Evolutionary conservation across 768 basidiomycete species (phyloP), one percentile per base, ranked within the genome.

Genomic region (Boletus bicolor): DNA sequence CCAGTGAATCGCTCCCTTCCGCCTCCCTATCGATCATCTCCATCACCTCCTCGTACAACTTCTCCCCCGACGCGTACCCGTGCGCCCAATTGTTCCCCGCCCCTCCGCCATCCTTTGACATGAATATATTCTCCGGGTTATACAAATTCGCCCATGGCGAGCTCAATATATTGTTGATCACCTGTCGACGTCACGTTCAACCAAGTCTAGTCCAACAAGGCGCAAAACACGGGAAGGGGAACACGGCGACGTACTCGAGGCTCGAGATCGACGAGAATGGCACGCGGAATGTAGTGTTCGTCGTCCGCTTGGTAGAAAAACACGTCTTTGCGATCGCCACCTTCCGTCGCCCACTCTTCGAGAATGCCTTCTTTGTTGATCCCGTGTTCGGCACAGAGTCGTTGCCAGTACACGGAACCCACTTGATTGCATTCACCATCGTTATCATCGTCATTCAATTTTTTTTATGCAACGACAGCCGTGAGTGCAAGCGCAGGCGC

Each of bases 281-380:
- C 93, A 50, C 97, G 83, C 2, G 97, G 97, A 56, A 99, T 95
- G 72, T 98, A 99, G 66, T 97, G 95, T 71, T 98, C 97, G 67
- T 99, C 97, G 70, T 99, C 97, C n/a, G 97, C 97, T 72, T 98
- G 96, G 71, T 99, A 98, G 77, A 99, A 99, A 76, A 99, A 99
- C 28, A 97, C 96, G 74, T 99, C 97, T 69, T 98, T 99, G 64
- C 97, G 81, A 74, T 99, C 97, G 9, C 92, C 92, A 19, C 91
- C 91, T 64, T 95, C 93, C 1, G 88, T 91, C 7, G 95, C 94
- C 91, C 93, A 96, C 59, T 98, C 95, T 71, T 98, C 95, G 45
- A 98, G 84, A 55, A 93, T 92, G 30, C 97, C 97, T 63, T 95
- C 90, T 55, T 89, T 88, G 71, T 83, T 94, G 76, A 99, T 98